These are phyloP conservation scores for Kernera saxatilis DNA, from an alignment of 345 rosid genomes.

Conservation along the genomic window DNA sequence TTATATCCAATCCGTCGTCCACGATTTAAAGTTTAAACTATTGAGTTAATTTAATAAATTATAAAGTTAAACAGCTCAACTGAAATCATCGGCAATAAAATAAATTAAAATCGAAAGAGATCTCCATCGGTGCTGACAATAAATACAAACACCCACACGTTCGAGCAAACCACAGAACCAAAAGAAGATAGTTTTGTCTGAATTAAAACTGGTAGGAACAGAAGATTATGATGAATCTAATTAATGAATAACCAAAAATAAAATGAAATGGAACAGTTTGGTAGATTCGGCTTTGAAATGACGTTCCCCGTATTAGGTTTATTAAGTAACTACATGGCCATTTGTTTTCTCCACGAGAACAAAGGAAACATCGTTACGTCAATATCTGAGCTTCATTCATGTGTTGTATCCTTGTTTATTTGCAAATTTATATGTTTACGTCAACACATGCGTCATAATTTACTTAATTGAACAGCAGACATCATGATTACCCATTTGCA, in stretches of 20 bases:
- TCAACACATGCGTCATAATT: conserved; percentile 9
- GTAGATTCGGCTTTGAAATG: conserved; percentile 3
- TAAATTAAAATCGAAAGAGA: background rate
- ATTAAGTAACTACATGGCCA: background rate
- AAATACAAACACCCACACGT: background rate
- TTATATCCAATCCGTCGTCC: too few relatives aligned
- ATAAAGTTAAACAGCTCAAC: too few relatives aligned
- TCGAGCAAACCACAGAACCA: background rate
- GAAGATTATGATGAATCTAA: background rate
- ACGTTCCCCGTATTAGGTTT: background rate
- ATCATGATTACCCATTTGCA: conserved; percentile 5
- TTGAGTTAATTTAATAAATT: too few relatives aligned
- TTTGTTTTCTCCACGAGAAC: background rate
- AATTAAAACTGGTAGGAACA: background rate
- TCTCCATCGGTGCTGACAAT: background rate
- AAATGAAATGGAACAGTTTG: background rate
- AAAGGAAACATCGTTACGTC: background rate
- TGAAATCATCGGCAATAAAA: background rate
- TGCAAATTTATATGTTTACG: conserved; percentile 1
- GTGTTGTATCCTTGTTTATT: background rate
- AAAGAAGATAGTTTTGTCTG: background rate
- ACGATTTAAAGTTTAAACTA: too few relatives aligned
- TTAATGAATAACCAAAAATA: background rate
- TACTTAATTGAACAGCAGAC: background rate
- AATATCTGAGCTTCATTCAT: conserved; percentile 3